phyloP scores from a whole-genome alignment of 73 alveolate genomes.

The Tetrahymena elliotti region DNA sequence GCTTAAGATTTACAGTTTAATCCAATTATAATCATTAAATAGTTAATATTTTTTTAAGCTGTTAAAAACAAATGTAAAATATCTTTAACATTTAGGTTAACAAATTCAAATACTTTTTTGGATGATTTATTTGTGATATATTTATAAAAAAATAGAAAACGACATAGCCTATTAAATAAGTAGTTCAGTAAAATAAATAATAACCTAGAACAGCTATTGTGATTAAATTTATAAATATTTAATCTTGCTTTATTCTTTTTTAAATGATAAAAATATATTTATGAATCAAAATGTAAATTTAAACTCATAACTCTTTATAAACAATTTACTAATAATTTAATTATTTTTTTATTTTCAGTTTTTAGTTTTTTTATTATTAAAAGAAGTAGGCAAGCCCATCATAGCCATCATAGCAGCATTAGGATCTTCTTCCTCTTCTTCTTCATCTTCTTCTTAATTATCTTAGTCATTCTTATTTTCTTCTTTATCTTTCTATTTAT shows the following conservation, averaged over 20 bases:
- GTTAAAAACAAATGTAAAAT: not conserved
- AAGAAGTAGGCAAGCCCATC: not conserved
- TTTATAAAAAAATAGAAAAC: not conserved
- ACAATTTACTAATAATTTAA: not conserved
- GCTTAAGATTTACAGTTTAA: not conserved
- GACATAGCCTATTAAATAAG: no score
- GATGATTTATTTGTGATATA: no score
- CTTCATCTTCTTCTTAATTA: not conserved
- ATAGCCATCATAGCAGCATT: not conserved
- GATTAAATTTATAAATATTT: no score
- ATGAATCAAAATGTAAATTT: no score
- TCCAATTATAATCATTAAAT: not conserved
- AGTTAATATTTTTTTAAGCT: not conserved
- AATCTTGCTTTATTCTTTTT: no score
- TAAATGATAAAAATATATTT: no score
- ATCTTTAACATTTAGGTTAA: not conserved
- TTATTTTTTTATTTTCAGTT: not conserved
- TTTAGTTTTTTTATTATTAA: not conserved
- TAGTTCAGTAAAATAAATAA: no score
- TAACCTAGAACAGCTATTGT: no score
- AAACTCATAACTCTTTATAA: no score
- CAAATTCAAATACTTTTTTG: not conserved
- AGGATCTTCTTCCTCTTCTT: not conserved
- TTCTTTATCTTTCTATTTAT: not conserved
- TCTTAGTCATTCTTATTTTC: not conserved